A percentile compares a stretch with the other conserved stretches of the same genome.
These are phyloP conservation scores for Crucihimalaya himalaica DNA, from an alignment of 345 rosid genomes.

Conservation along the genomic window DNA sequence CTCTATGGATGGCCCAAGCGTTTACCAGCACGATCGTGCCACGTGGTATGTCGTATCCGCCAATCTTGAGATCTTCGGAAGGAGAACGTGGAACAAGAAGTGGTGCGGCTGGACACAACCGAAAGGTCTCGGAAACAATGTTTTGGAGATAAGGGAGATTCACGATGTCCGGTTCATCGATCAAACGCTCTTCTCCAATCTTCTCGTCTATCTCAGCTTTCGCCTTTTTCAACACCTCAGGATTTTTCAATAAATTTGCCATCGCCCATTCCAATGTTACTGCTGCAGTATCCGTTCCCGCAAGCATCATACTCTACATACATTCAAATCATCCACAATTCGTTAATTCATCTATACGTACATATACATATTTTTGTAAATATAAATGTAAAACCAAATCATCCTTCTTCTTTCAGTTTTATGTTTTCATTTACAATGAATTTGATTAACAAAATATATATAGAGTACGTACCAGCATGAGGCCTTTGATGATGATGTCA, in stretches of 20 bases:
- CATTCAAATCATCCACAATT: not conserved
- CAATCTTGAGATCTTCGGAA: slow-evolving; percentile 34
- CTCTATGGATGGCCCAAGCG: slow-evolving; percentile 64
- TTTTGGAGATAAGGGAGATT: slow-evolving; percentile 45
- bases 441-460: not conserved
- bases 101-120: slow-evolving; percentile 40
- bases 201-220: slow-evolving; percentile 41
- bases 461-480: slow-evolving; percentile 41
- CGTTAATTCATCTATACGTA: not conserved
- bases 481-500: slow-evolving; percentile 55
- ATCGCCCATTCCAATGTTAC: slow-evolving; percentile 66
- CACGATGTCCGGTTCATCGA: slow-evolving; percentile 44
- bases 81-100: slow-evolving; percentile 37
- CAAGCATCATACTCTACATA: slow-evolving; percentile 44
- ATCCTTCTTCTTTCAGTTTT: no score
- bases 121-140: slow-evolving; percentile 42
- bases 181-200: slow-evolving; percentile 41
- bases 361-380: not conserved
- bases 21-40: slow-evolving; percentile 54
- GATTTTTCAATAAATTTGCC: slow-evolving; percentile 45
- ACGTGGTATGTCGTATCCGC: slow-evolving; percentile 48
- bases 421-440: no score
- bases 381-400: not conserved
- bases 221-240: slow-evolving; percentile 40
- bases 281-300: slow-evolving; percentile 54